phyloP scores from a whole-genome alignment of 169 alveolate genomes.

The Perkinsus olseni region DNA sequence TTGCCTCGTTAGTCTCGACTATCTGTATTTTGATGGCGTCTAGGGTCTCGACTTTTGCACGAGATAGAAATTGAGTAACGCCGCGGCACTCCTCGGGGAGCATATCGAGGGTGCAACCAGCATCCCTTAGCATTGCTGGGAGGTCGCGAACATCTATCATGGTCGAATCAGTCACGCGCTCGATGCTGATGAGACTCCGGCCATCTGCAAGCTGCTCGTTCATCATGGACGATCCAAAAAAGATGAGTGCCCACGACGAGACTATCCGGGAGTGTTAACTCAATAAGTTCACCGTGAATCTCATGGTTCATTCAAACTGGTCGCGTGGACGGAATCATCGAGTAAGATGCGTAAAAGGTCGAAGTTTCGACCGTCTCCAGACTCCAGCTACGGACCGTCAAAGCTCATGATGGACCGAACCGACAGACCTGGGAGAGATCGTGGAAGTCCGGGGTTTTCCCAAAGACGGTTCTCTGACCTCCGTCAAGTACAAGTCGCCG shows the following conservation, averaged over 20 bases:
- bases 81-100: neutral
- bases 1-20: neutral
- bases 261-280: too few species aligned
- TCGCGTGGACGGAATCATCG: neutral
- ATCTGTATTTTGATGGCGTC: neutral
- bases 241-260: too few species aligned
- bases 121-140: neutral
- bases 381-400: too few species aligned
- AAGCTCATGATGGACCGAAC: too few species aligned
- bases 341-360: neutral
- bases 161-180: neutral
- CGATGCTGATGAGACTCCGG: neutral
- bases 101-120: neutral
- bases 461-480: neutral
- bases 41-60: neutral
- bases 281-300: too few species aligned
- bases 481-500: neutral
- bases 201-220: neutral
- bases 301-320: too few species aligned
- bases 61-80: neutral
- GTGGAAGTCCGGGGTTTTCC: neutral
- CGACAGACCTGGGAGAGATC: neutral
- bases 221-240: neutral
- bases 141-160: neutral
- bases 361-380: neutral